Conservation (phyloP, 176 grass and related monocot species). For the Pontederia paniculata region DNA sequence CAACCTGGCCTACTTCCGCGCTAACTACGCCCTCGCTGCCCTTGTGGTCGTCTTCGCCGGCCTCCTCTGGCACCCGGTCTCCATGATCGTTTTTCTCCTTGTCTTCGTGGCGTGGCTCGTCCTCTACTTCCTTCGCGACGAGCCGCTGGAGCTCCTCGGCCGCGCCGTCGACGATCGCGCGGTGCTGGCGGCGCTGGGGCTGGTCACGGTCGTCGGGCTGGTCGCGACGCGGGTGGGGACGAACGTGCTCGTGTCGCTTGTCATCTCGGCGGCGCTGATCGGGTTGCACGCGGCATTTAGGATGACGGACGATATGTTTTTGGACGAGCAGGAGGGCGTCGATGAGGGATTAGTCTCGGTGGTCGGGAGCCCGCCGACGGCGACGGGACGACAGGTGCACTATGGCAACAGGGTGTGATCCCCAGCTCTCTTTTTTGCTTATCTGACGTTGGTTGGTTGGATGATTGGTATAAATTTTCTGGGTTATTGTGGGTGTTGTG, state of each 20-base stretch:
- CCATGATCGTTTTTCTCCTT: conserved; percentile 8
- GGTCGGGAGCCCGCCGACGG: background rate
- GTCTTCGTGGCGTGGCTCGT: conserved; percentile 7
- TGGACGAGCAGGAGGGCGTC: conserved; percentile 2
- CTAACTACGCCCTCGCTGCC: conserved; percentile 50
- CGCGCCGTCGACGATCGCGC: conserved; percentile 3
- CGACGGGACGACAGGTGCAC: too few relatives aligned
- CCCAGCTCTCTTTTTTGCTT: too few relatives aligned
- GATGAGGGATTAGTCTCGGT: background rate
- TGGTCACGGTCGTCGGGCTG: conserved; percentile 7
- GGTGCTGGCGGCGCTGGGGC: conserved; percentile 1
- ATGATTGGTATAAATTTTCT: too few relatives aligned
- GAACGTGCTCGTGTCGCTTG: conserved; percentile 5
- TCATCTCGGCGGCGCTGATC: background rate
- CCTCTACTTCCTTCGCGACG: conserved; percentile 10
- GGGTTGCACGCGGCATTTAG: conserved; percentile 6
- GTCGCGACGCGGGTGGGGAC: background rate
- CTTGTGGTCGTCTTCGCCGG: conserved; percentile 4
- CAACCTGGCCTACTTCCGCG: conserved; percentile 81
- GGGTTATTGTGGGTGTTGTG: too few relatives aligned
- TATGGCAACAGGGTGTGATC: too few relatives aligned
- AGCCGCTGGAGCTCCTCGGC: conserved; percentile 4
- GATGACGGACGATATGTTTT: conserved; percentile 5
- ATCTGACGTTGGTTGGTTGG: too few relatives aligned
- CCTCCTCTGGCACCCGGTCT: conserved; percentile 10